These are phyloP conservation scores for Kodamaea nitidulidarum DNA, from an alignment of 805 yeast species.

Conservation along the genomic window DNA sequence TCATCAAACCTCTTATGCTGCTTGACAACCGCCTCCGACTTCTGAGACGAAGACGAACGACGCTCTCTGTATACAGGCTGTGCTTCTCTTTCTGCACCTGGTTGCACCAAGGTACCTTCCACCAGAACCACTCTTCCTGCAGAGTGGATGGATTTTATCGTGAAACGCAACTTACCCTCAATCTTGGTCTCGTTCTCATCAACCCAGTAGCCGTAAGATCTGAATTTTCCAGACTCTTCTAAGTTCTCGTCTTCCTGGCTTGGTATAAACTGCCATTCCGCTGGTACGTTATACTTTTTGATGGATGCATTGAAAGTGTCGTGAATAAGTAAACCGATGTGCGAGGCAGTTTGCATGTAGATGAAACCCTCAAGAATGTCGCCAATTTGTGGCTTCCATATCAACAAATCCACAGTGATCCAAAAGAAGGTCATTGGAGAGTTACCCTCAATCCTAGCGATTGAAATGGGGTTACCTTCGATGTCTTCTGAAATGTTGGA, in stretches of 20 bases:
- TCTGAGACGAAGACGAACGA: slow-evolving; percentile 21
- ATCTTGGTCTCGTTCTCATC: slow-evolving; percentile 70
- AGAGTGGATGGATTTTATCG: slow-evolving; percentile 65
- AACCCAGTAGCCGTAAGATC: slow-evolving; percentile 82
- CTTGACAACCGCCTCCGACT: slow-evolving; percentile 11
- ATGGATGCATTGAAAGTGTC: slow-evolving; percentile 95
- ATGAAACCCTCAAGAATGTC: slow-evolving; percentile 82
- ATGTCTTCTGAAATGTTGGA: slow-evolving; percentile 38
- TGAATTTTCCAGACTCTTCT: slow-evolving; percentile 27
- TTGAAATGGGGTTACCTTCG: slow-evolving; percentile 35
- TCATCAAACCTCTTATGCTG: slow-evolving; percentile 44
- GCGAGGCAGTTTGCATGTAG: slow-evolving; percentile 92
- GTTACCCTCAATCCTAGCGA: slow-evolving; percentile 69
- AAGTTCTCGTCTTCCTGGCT: slow-evolving; percentile 61
- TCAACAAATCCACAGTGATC: slow-evolving; percentile 75
- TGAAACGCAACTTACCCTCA: slow-evolving; percentile 79
- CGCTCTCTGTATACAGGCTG: slow-evolving; percentile 49
- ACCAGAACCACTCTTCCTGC: slow-evolving; percentile 81
- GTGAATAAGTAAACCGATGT: slow-evolving; percentile 83
- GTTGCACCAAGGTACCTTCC: slow-evolving; percentile 76
- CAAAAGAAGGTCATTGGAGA: slow-evolving; percentile 88
- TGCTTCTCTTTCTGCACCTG: slow-evolving; percentile 52
- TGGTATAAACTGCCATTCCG: slow-evolving; percentile 79
- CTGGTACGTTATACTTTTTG: slow-evolving; percentile 81
- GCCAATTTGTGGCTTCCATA: slow-evolving; percentile 90